Conservation (phyloP, 495 filamentous ascomycete species). For the Annulohypoxylon nitens region DNA sequence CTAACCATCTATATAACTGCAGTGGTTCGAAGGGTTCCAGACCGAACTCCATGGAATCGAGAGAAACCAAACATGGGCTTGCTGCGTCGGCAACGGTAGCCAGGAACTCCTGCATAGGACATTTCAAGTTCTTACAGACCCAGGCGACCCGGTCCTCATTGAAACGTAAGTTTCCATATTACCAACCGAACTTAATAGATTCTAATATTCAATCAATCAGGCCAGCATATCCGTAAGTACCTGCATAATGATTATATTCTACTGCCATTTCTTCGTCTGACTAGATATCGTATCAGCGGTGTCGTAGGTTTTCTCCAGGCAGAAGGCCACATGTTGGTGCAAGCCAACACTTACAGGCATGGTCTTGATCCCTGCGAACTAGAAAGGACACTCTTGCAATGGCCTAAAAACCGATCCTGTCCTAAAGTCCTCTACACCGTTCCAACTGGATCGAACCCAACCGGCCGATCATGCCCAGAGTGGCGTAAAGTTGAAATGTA, state of each 20-base stretch:
- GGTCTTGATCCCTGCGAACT: constrained; percentile 13
- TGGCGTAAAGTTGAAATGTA: constrained; percentile 25
- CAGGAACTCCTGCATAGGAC: constrained; percentile 24
- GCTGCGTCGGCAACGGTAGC: constrained; percentile 19
- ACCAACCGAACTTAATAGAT: neutral
- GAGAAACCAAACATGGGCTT: constrained; percentile 11
- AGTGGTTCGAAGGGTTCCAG: constrained; percentile 24
- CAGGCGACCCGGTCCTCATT: constrained; percentile 17
- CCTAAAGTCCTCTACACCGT: constrained; percentile 20
- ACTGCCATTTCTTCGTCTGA: neutral
- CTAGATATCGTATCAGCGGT: constrained; percentile 3
- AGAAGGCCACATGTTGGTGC: constrained; percentile 1
- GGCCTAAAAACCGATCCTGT: constrained; percentile 12
- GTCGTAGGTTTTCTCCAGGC: constrained; percentile 26
- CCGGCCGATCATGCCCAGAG: constrained; percentile 24
- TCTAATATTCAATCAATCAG: constrained; percentile 17
- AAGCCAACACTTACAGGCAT: constrained; percentile 18
- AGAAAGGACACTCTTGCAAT: constrained; percentile 11
- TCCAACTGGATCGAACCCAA: constrained; percentile 26
- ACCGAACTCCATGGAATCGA: constrained; percentile 16
- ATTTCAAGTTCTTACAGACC: constrained; percentile 22
- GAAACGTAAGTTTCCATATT: constrained; percentile 20
- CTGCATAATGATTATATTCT: neutral
- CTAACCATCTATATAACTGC: neutral
- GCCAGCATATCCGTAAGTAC: constrained; percentile 22